Conservation (phyloP, 2,329 filamentous ascomycete genomes). For the Cladorrhinum sp. region DNA sequence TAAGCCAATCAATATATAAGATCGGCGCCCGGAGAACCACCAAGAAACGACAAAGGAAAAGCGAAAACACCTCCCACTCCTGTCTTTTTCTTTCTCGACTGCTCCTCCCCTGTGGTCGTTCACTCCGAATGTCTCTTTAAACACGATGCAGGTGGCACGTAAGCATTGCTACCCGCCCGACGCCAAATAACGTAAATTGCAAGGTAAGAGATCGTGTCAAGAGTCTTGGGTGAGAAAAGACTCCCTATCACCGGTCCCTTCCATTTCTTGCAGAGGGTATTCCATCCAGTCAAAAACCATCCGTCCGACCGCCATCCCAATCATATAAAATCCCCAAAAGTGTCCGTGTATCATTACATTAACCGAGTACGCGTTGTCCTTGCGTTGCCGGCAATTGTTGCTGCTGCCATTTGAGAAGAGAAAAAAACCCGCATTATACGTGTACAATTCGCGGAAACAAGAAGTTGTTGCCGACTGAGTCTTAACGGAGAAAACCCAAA, state of each 20-base stretch:
- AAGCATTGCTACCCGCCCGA: neutral
- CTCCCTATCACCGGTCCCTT: neutral
- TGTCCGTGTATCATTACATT: conserved; percentile 23
- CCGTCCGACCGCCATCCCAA: neutral
- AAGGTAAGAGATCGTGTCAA: neutral
- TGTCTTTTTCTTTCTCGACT: neutral
- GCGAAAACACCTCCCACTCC: neutral
- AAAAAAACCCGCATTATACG: neutral
- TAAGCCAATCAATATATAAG: neutral
- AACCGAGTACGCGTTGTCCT: conserved; percentile 1
- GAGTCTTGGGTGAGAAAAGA: neutral
- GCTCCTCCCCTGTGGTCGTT: neutral
- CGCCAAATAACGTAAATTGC: conserved; percentile 1
- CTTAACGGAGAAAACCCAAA: neutral
- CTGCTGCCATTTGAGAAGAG: neutral
- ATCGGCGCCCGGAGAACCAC: neutral
- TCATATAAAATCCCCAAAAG: neutral
- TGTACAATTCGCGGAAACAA: neutral
- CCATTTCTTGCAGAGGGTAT: conserved; percentile 7
- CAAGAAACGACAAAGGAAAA: neutral
- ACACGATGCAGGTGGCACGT: neutral
- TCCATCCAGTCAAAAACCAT: conserved; percentile 3
- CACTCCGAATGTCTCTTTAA: no score
- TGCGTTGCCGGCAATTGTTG: conserved; percentile 7
- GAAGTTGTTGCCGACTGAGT: neutral